Evolutionary conservation across 768 basidiomycete species (phyloP).

Genomic region (Coprinellus micaceus): DNA sequence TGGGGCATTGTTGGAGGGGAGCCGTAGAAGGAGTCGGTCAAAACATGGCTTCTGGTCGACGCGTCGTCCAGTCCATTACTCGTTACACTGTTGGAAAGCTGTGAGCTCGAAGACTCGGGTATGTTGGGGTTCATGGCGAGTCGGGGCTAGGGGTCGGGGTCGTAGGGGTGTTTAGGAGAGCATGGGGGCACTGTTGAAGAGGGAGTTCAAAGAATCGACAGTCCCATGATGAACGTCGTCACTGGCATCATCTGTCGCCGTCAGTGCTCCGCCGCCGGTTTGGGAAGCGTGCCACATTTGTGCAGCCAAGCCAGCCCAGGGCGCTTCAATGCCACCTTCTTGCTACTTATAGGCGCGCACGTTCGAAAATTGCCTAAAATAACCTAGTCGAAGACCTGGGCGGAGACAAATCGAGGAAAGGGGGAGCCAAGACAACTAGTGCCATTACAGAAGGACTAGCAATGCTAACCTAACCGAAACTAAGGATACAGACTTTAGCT

Average conservation of each 20-base stretch:
- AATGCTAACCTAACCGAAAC: background rate
- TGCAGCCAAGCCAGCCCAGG: too few species aligned
- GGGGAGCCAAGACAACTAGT: background rate
- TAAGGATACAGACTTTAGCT: conserved; percentile 1
- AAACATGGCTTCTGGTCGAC: background rate
- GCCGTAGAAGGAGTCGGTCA: background rate
- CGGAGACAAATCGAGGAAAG: background rate
- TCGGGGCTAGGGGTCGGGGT: background rate
- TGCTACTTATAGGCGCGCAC: too few species aligned
- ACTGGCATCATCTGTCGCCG: too few species aligned
- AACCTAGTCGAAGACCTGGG: background rate
- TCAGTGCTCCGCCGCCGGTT: too few species aligned
- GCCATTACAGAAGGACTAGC: conserved; percentile 1
- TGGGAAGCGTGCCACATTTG: too few species aligned
- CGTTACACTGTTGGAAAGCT: background rate
- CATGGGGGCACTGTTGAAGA: background rate
- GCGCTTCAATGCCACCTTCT: background rate
- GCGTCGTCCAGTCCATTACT: background rate
- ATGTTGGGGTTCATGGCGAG: background rate
- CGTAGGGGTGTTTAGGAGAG: background rate
- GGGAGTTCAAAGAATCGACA: too few species aligned
- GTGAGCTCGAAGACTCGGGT: background rate
- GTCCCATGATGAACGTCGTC: too few species aligned
- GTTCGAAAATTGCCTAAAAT: background rate
- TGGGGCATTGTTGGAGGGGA: conserved; percentile 4